A percentile compares a stretch with the other conserved stretches of the same genome.
Conservation (phyloP, 2,329 filamentous ascomycete species). For the Apiospora arundinis region DNA sequence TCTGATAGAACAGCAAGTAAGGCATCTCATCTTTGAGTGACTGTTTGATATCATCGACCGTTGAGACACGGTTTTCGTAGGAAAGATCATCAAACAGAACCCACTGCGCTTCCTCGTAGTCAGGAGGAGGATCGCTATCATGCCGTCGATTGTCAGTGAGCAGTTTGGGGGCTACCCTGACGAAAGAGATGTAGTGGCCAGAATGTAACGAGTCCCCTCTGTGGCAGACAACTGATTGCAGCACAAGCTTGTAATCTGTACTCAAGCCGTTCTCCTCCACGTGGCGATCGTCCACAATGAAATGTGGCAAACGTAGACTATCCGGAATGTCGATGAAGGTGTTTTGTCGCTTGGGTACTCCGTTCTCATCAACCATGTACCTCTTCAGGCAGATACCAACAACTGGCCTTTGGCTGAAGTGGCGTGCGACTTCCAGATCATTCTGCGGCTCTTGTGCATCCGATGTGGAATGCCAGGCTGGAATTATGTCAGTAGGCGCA, state of each 20-base stretch:
- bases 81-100: conserved; percentile 90
- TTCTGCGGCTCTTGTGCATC: conserved; percentile 56
- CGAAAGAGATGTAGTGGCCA: conserved; percentile 89
- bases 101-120: conserved; percentile 80
- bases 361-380: conserved; percentile 77
- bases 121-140: conserved; percentile 63
- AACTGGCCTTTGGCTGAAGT: conserved; percentile 85
- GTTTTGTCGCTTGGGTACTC: conserved; percentile 73
- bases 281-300: conserved; percentile 80
- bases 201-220: conserved; percentile 84
- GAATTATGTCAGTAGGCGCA: conserved; percentile 32
- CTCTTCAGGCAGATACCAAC: conserved; percentile 93
- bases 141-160: conserved; percentile 65
- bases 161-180: conserved; percentile 72
- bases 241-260: conserved; percentile 89
- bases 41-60: conserved; percentile 78
- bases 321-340: conserved; percentile 91
- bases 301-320: conserved; percentile 82
- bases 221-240: conserved; percentile 94
- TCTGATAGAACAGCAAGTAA: conserved; percentile 94
- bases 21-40: conserved; percentile 87
- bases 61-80: conserved; percentile 69
- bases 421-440: conserved; percentile 84
- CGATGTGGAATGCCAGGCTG: conserved; percentile 81
- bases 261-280: conserved; percentile 71